Evolutionary conservation across 1,284 basidiomycete species (phyloP).

Genomic region (Pseudozyma sp.): DNA sequence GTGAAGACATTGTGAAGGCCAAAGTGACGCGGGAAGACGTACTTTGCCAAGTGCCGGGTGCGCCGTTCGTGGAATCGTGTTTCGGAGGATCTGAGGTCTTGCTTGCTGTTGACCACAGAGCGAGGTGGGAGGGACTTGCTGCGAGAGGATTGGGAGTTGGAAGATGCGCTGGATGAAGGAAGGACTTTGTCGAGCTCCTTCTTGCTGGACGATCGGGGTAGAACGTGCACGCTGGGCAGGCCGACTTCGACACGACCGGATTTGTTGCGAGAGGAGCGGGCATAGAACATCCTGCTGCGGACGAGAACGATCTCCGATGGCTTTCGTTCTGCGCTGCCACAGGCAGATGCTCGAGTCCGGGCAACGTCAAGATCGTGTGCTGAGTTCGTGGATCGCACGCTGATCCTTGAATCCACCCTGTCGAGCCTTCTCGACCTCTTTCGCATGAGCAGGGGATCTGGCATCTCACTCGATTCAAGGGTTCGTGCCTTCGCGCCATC

Average conservation of each 20-base stretch:
- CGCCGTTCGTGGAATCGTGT: constrained; percentile 33
- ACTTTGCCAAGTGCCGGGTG: constrained; percentile 79
- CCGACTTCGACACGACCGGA: constrained; percentile 73
- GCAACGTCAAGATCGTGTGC: constrained; percentile 5
- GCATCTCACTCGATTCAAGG: background rate
- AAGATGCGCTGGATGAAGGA: constrained; percentile 11
- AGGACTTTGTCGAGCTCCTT: constrained; percentile 44
- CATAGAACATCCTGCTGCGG: constrained; percentile 78
- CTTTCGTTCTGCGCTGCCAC: constrained; percentile 15
- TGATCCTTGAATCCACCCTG: constrained; percentile 20
- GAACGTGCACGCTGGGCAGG: constrained; percentile 74
- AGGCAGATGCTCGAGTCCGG: background rate
- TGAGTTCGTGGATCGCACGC: constrained; percentile 16
- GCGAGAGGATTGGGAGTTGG: background rate
- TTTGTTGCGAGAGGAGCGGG: constrained; percentile 74
- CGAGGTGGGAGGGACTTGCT: background rate
- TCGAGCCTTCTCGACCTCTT: constrained; percentile 21
- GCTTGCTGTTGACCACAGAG: constrained; percentile 1
- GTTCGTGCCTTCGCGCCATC: constrained; percentile 1
- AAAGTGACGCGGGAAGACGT: constrained; percentile 84
- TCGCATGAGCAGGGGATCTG: background rate
- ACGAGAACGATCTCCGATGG: constrained; percentile 74
- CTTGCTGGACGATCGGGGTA: constrained; percentile 14
- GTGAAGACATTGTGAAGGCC: constrained; percentile 76
- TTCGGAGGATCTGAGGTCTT: constrained; percentile 1